These are phyloP conservation scores for Diatrype stigma DNA, from an alignment of 2,329 filamentous ascomycete species.

Conservation along the genomic window DNA sequence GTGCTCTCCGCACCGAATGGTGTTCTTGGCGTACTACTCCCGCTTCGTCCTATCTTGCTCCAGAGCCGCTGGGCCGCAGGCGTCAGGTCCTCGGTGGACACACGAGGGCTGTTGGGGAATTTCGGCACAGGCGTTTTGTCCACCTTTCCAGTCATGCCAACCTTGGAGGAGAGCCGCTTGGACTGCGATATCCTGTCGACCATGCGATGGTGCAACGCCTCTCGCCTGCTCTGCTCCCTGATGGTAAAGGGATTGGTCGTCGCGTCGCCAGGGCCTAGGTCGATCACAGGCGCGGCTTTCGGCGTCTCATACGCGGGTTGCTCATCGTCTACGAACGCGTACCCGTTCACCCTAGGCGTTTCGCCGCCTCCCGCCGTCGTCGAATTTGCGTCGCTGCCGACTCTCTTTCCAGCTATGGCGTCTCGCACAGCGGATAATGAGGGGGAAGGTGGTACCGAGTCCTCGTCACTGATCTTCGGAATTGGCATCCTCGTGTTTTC, in stretches of 20 bases:
- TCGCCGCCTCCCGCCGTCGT: slow-evolving; percentile 62
- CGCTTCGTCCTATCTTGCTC: slow-evolving; percentile 52
- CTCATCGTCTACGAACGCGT: slow-evolving; percentile 88
- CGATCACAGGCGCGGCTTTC: slow-evolving; percentile 39
- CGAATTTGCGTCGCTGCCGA: slow-evolving; percentile 59
- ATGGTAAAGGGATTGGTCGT: slow-evolving; percentile 78
- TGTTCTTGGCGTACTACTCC: slow-evolving; percentile 30
- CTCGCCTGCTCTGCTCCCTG: slow-evolving; percentile 67
- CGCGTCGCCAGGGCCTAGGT: slow-evolving; percentile 56
- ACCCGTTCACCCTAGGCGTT: slow-evolving; percentile 89
- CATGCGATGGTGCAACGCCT: slow-evolving; percentile 79
- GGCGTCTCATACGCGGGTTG: slow-evolving; percentile 46
- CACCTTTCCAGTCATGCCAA: slow-evolving; percentile 56
- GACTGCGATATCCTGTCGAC: slow-evolving; percentile 75
- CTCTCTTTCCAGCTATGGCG: slow-evolving; percentile 72
- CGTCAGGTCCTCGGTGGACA: slow-evolving; percentile 53
- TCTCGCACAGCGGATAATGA: slow-evolving; percentile 80
- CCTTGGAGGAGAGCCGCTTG: slow-evolving; percentile 59
- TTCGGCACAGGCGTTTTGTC: slow-evolving; percentile 61
- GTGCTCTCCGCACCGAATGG: slow-evolving; percentile 38
- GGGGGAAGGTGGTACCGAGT: slow-evolving; percentile 65
- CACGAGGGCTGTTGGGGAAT: slow-evolving; percentile 63
- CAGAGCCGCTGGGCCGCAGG: slow-evolving; percentile 70
- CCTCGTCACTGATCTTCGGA: slow-evolving; percentile 33
- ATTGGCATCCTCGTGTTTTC: slow-evolving; percentile 75